Conservation (phyloP, 2,329 filamentous ascomycete genomes). For the Epichloe coenophiala region DNA sequence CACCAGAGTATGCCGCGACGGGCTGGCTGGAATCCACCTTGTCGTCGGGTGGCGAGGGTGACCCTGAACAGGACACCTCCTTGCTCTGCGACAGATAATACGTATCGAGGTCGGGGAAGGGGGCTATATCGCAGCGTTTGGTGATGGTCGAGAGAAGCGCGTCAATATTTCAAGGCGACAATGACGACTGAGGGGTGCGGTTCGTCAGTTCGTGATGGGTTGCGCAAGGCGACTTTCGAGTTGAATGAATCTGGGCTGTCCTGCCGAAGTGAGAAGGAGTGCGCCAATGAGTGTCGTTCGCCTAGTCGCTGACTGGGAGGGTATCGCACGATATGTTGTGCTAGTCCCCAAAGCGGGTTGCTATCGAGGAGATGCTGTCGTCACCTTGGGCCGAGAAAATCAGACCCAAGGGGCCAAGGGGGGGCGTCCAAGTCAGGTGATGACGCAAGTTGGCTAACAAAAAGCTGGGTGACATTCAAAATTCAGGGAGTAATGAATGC, state of each 20-base stretch:
- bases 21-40: constrained; percentile 50
- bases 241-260: not conserved
- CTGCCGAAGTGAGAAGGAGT: not conserved
- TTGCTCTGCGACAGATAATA: not conserved
- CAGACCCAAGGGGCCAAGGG: not conserved
- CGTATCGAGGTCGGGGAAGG: not conserved
- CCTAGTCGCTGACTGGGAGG: not conserved
- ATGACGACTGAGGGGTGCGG: not conserved
- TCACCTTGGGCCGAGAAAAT: not conserved
- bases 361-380: not conserved
- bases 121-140: not conserved
- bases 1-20: constrained; percentile 48
- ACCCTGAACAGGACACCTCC: constrained; percentile 21
- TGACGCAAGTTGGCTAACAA: not conserved
- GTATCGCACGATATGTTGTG: not conserved
- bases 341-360: not conserved
- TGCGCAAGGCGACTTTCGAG: not conserved
- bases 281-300: not conserved
- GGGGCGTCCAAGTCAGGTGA: constrained; percentile 6
- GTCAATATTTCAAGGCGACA: not conserved
- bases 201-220: not conserved
- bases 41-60: constrained; percentile 26
- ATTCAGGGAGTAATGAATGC: too few relatives aligned
- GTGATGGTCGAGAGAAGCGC: not conserved
- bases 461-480: too few relatives aligned